phyloP scores from a whole-genome alignment of 2,329 filamentous ascomycete genomes.

The Penicillium sp. region DNA sequence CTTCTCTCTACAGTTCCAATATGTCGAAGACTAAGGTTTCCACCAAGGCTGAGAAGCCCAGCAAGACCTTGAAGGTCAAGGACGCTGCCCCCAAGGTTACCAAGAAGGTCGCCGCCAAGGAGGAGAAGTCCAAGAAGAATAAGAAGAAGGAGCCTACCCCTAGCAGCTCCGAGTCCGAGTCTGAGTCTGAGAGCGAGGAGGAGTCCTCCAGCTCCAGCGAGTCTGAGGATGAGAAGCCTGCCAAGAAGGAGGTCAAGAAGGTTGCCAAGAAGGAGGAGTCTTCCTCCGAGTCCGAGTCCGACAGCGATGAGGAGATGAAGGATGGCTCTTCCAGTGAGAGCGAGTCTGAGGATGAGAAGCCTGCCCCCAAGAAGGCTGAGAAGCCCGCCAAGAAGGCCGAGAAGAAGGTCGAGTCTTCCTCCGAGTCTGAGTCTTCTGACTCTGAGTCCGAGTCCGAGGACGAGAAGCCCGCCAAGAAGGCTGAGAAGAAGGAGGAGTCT shows the following conservation, averaged over 20 bases:
- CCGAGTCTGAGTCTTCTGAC: conserved; percentile 28
- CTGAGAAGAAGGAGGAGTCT: conserved; percentile 21
- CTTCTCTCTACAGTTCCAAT: conserved; percentile 26
- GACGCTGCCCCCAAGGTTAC: conserved; percentile 35
- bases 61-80: conserved; percentile 50
- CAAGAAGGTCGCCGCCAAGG: conserved; percentile 42
- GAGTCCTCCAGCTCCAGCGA: conserved; percentile 30
- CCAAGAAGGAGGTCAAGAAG: conserved; percentile 32
- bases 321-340: conserved; percentile 24
- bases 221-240: conserved; percentile 39
- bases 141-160: conserved; percentile 46
- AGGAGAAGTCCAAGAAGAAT: conserved; percentile 41
- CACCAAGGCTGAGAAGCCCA: conserved; percentile 41
- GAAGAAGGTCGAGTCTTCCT: conserved; percentile 32
- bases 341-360: conserved; percentile 35
- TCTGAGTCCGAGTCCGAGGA: conserved; percentile 14
- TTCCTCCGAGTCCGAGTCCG: conserved; percentile 38
- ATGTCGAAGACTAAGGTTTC: conserved; percentile 49
- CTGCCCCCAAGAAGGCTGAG: conserved; percentile 19
- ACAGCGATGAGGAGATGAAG: conserved; percentile 38
- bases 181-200: conserved; percentile 28
- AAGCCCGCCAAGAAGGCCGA: conserved; percentile 23
- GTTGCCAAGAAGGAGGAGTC: conserved; percentile 26
- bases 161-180: conserved; percentile 34
- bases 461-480: conserved; percentile 37